A percentile compares a stretch with the other conserved stretches of the same genome.
Evolutionary conservation across 1,284 basidiomycete genomes (phyloP).

Genomic region (Amylostereum areolatum): DNA sequence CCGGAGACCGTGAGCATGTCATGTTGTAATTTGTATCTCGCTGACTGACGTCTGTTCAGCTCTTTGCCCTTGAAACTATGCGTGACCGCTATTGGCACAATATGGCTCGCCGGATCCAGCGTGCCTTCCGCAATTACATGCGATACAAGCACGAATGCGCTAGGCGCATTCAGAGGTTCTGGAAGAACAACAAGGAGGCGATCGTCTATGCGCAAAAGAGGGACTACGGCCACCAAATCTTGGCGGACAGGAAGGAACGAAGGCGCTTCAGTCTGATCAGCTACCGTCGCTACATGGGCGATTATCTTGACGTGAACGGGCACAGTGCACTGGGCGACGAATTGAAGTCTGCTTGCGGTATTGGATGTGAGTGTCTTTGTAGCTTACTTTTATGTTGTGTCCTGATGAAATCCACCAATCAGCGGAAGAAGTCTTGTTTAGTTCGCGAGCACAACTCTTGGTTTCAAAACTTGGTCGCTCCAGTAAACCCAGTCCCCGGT

Average conservation of each 20-base stretch:
- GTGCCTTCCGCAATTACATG: slow-evolving; percentile 94
- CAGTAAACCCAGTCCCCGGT: slow-evolving; percentile 90
- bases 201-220: slow-evolving; percentile 86
- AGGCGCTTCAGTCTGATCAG: slow-evolving; percentile 91
- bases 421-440: slow-evolving; percentile 83
- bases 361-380: slow-evolving; percentile 55
- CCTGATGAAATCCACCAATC: background rate
- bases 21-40: background rate
- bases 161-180: slow-evolving; percentile 93
- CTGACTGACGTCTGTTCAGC: slow-evolving; percentile 35
- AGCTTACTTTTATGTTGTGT: background rate
- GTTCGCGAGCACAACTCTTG: slow-evolving; percentile 78
- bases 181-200: slow-evolving; percentile 96
- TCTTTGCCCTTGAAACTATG: slow-evolving; percentile 98
- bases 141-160: slow-evolving; percentile 96
- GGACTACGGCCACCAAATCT: slow-evolving; percentile 91
- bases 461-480: slow-evolving; percentile 87
- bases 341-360: slow-evolving; percentile 68
- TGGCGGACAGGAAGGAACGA: slow-evolving; percentile 91
- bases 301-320: slow-evolving; percentile 91
- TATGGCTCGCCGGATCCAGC: slow-evolving; percentile 96
- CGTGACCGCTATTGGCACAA: slow-evolving; percentile 99
- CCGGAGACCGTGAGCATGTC: slow-evolving; percentile 79
- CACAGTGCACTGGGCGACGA: slow-evolving; percentile 79
- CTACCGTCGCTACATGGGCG: slow-evolving; percentile 93